Base-by-base conservation (phyloP, 768 basidiomycete species). In the Cystofilobasidium ferigula region DNA sequence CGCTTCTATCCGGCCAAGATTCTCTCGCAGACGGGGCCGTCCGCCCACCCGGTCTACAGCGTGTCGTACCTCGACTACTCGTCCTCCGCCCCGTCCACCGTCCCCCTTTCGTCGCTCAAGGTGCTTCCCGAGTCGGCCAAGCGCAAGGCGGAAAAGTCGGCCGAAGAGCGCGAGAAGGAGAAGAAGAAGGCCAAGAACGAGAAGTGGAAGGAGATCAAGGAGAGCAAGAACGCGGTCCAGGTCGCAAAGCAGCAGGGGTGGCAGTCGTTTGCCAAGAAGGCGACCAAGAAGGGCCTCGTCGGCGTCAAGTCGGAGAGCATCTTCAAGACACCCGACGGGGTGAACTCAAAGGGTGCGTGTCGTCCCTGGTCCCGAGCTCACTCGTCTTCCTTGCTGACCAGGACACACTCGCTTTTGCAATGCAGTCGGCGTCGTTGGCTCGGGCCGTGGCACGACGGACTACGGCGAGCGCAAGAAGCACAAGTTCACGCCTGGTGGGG, bases 251-350 rank as follows among this genome's bases (percentile, higher is more conserved):
- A 75, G 71, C 70, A 68, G 63, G 74, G 75, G 16, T 77, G 76
- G 76, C 73, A 76, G 63, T 74, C 71, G 67, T 77, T 77, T 71
- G 76, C 75, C 4, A 75, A 75, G 66, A 77, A 77, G 69, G 76
- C 76, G 22, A 68, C 70, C 24, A 77, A 77, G 71, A 77, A 77
- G 71, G 76, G 76, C 13, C 73, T 76, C 26, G 73, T 72, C 51
- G 76, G 76, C 71, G 26, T 67, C 47, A 48, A 48, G 61, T 36
- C 35, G 8, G 56, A 42, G 61, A 62, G 61, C 26, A 67, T 67
- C 34, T 67, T 67, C 45, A 62, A 51, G 45, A 67, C 59, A 36
- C 61, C 66, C 20, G 66, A 67, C 35, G 51, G 43, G 20, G 54
- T 59, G 1, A 38, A 57, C 18, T 54, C 61, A 1, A 62, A 59